Base-by-base conservation (phyloP, 257 asterid species). In the Solanum etuberosum region DNA sequence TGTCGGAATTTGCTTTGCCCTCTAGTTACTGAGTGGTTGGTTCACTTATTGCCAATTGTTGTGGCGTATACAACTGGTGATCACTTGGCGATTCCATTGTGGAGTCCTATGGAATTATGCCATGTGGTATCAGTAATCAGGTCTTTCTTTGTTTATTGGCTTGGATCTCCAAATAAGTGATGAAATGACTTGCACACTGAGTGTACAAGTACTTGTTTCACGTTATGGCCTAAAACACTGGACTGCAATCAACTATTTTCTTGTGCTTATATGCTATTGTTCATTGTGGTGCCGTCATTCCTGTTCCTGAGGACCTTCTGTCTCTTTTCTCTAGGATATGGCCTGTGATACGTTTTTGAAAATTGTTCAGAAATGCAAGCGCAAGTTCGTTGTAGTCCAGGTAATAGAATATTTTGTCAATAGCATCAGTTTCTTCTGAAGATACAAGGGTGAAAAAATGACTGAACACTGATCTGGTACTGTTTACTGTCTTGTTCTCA, bases 301-400 rank as follows among this genome's bases (percentile, higher is more conserved):
- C 65, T 78, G 84, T 78, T 78, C 63, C 84, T 81, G 70, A 81
- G 25, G 46, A 51, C 70, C 31, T 81, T 73, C 63, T 46, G 86
- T 54, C 74, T 89, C 70, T 74, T 87, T 83, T 67, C 85, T 88
- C 85, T 88, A 97, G 99, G 99, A 97, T 91, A 97, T 97, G 99
- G 99, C 99, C 14, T 96, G 99, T 38, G 99, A 97, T 87, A 97
- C 99, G 9, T 96, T 97, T 93, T 91, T 97, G 94, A 97, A 97
- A 90, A 97, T 97, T 87, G 99, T 97, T 88, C 99, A 97, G 94
- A 97, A 96, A 91, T 97, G 99, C 98, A 97, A 92, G 90, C 97
- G 99, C 40, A 97, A 97, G 91, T 97, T 97, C 90, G 99, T 97
- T 40, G 86, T 94, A 63, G 90, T 92, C 27, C 99, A 96, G 99